Base-by-base conservation (phyloP, 73 alveolate genomes). In the Paramecium caudatum region DNA sequence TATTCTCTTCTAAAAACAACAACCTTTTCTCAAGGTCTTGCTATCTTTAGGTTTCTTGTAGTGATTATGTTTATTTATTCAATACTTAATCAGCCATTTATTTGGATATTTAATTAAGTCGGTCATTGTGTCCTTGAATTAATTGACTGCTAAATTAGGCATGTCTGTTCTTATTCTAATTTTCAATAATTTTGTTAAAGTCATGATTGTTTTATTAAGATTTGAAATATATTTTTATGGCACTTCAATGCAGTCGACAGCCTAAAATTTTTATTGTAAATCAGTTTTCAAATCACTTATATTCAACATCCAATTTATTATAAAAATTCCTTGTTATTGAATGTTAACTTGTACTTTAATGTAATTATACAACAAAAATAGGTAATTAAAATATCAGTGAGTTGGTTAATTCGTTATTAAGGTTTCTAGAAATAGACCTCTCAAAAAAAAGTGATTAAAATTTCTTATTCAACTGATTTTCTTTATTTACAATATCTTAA, bases 261-360 rank as follows among this genome's bases (percentile, higher is more conserved):
- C 61, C 16, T 74, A 30, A 15, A 74, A 74, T 45, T 74, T 74
- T 43, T 19, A 10, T 39, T 39, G 30, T 21, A 74, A 43, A 74
- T 74, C 88, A 27, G 88, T 74, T 74, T 74, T 74, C 69, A 74
- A 74, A 74, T 74, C 88, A 74, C 69, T 37, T 1, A 39, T 37
- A 25, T 74, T 74, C 21, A 74, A 41, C 88, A 39, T 74, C 16
- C 34, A 65, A 55, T 27, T 55, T 55, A 10, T 55, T 55, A 19
- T 55, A 23, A 55, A 55, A n/a, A n/a, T n/a, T n/a, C n/a, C n/a
- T n/a, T n/a, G n/a, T n/a, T n/a, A n/a, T n/a, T n/a, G n/a, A n/a
- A n/a, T n/a, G n/a, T n/a, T n/a, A n/a, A n/a, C n/a, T n/a, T n/a
- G n/a, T n/a, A n/a, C n/a, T n/a, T n/a, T n/a, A n/a, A n/a, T n/a